These are phyloP conservation scores for Ministeria vibrans DNA, from an alignment of 78 protist species.

Conservation along the genomic window DNA sequence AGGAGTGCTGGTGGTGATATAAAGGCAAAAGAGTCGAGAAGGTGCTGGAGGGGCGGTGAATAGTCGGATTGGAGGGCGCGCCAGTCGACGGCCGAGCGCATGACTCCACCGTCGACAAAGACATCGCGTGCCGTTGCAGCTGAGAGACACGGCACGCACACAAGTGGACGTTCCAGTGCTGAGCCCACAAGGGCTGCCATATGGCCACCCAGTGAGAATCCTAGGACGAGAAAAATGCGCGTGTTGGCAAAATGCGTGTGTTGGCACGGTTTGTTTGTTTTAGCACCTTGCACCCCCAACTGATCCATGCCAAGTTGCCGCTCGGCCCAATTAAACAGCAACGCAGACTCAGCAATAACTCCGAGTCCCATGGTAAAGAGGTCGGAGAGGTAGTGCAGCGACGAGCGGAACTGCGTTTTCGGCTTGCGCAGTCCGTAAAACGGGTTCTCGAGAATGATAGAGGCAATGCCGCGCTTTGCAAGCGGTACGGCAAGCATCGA, in stretches of 20 bases:
- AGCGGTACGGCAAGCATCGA: neutral
- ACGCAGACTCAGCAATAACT: neutral
- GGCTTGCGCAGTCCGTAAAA: slow-evolving; percentile 7
- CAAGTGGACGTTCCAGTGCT: neutral
- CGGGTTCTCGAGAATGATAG: neutral
- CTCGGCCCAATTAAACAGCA: neutral
- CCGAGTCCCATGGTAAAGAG: neutral
- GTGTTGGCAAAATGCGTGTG: too few species aligned
- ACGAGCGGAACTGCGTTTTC: neutral
- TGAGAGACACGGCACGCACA: neutral
- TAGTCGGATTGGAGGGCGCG: too few species aligned
- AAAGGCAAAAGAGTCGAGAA: neutral
- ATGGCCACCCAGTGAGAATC: neutral
- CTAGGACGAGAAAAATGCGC: too few species aligned
- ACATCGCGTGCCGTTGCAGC: neutral
- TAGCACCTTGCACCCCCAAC: neutral
- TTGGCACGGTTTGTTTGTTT: too few species aligned
- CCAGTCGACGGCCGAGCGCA: neutral
- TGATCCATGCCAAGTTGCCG: neutral
- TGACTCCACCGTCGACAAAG: neutral
- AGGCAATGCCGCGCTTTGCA: neutral
- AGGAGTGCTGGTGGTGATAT: neutral
- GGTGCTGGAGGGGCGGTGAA: neutral
- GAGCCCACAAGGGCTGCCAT: neutral
- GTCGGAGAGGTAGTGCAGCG: neutral